Conservation (phyloP, 2,329 filamentous ascomycete genomes). For the Incumbomyces delicatus region DNA sequence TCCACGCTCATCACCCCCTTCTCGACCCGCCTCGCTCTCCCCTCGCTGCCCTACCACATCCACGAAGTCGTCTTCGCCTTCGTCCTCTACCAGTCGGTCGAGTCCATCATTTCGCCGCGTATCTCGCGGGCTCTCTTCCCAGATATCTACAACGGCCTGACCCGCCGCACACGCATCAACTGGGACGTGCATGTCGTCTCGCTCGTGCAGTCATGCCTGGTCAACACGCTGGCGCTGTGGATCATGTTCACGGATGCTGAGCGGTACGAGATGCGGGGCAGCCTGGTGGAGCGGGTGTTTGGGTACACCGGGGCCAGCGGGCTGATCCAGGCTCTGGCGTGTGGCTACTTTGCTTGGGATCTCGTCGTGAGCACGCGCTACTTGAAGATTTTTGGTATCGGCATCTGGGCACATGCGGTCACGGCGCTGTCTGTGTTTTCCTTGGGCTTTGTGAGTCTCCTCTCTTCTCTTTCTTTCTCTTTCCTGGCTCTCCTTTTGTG, state of each 20-base stretch:
- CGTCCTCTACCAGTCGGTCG: constrained; percentile 46
- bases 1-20: constrained; percentile 39
- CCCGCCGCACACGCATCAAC: constrained; percentile 48
- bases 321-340: constrained; percentile 50
- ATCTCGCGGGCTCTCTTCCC: constrained; percentile 47
- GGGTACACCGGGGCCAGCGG: constrained; percentile 52
- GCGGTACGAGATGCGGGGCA: constrained; percentile 42
- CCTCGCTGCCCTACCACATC: constrained; percentile 49
- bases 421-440: constrained; percentile 52
- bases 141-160: constrained; percentile 44
- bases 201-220: constrained; percentile 48
- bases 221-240: constrained; percentile 48
- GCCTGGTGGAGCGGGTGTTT: constrained; percentile 42
- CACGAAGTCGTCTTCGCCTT: constrained; percentile 52
- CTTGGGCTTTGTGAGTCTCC: constrained; percentile 51
- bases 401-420: constrained; percentile 53
- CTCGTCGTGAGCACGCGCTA: constrained; percentile 47
- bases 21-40: constrained; percentile 42
- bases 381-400: constrained; percentile 49
- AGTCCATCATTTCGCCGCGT: constrained; percentile 44
- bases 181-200: constrained; percentile 60
- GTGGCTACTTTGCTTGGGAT: constrained; percentile 58
- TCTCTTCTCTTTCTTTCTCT: neutral
- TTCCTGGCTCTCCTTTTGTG: neutral
- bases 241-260: constrained; percentile 49